Base-by-base conservation (phyloP, 257 asterid genomes). In the Gentiana macrophylla region DNA sequence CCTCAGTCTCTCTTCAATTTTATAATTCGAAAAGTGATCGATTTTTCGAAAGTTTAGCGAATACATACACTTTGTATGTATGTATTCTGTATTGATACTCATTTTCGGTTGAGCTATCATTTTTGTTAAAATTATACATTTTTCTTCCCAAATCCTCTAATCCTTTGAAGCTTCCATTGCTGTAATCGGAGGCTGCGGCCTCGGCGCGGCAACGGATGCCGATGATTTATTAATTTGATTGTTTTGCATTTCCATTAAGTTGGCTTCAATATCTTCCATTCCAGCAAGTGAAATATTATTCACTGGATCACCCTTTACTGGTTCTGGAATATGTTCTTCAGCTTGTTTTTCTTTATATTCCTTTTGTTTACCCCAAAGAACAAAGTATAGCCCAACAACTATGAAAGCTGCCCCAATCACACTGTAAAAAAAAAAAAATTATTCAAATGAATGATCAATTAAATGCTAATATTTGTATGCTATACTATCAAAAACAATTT, bases 281-380 rank as follows among this genome's bases (percentile, higher is more conserved):
- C 49, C 50, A 12, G 34, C 13, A 24, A 24, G 24, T 24, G 24
- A 24, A 4, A 49, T 71, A 7, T 69, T 70, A 41, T 72, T 63
- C 50, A 44, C 69, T n/a, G 48, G 53, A 6, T 53, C 52, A 12
- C 52, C 60, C 63, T 85, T 85, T 4, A 80, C 70, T 32, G 91
- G 77, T 8, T 85, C 89, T 1, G 33, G 54, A 37, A 55, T 72
- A 38, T 62, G 64, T 53, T 68, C 80, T 41, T 70, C 77, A 3
- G 52, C 66, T 71, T 76, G 77, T 5, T 64, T 69, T 64, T 80
- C 81, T 49, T 74, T 61, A 45, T 66, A 71, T 36, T 80, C 86
- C 56, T 77, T 80, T 75, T 80, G 77, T 57, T 80, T 77, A n/a
- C 86, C 87, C 87, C 84, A 77, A 8, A 80, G 53, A 12, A 80